Evolutionary conservation across 345 rosid genomes (phyloP), one percentile per base, ranked within the genome.

Genomic region (Geranium rotundifolium): DNA sequence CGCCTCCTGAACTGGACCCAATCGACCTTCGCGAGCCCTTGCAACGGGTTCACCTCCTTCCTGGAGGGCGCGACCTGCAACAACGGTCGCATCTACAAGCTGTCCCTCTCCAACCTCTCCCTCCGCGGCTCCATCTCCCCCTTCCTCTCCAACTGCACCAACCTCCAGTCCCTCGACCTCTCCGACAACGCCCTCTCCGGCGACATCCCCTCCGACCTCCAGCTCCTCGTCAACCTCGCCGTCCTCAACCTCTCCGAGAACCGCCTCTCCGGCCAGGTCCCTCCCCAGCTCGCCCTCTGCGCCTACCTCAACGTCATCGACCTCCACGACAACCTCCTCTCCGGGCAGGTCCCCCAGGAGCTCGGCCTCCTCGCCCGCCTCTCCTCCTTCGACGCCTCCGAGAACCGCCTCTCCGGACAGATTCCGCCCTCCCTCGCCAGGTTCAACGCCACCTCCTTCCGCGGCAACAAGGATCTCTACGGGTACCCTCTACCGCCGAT

Each of bases 21-120:
- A 68, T 5, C 93, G 29, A 66, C 56, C 59, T 76, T 92, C 72
- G 77, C 87, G 2, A 77, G 67, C 63, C 89, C 96, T 17, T 92
- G 98, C 65, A 76, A 69, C 61, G 91, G 88, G 19, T 85, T 89
- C 81, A 80, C 76, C 13, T 92, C 98, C 17, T 72, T 67, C 31
- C 82, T 92, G 49, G 79, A 77, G 1, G 96, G 96, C 3, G 95
- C 80, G 63, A 85, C 81, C 63, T 89, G 96, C 82, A 92, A 87
- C 86, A 92, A 89, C 66, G 96, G 96, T 60, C 76, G 98, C 57
- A 75, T 92, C 79, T 92, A 89, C 78, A 92, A 92, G 75, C 95
- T 92, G 20, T 81, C 96, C 18, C 84, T 90, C 54, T 76, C 82
- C 0, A 83, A 80, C 56, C 86, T 89, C 69, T 78, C 88, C 39